A percentile compares a stretch with the other conserved stretches of the same genome.
Evolutionary conservation across 345 rosid genomes (phyloP).

Genomic region (Linum lewisii): DNA sequence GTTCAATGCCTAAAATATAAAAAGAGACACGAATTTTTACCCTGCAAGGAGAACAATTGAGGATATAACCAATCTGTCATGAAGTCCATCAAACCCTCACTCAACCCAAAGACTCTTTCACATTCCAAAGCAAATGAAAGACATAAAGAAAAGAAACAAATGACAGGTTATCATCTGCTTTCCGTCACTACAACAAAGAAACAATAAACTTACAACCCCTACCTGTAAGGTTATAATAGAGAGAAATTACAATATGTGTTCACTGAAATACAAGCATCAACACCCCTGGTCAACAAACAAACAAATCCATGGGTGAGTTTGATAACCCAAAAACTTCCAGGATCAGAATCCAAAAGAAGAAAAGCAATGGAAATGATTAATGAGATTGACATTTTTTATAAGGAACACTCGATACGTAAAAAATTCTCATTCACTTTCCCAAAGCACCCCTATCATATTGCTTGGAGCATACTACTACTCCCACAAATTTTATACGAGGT

Average conservation of each 20-base stretch:
- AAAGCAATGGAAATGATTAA: conserved; percentile 25
- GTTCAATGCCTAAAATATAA: too few relatives aligned
- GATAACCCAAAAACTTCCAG: conserved; percentile 7
- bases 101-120: background rate
- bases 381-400: conserved; percentile 56
- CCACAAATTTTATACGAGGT: too few relatives aligned
- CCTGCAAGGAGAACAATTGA: conserved; percentile 37
- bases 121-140: background rate
- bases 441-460: too few relatives aligned
- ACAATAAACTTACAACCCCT: conserved; percentile 5
- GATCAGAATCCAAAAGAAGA: conserved; percentile 12
- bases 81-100: background rate
- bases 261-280: conserved; percentile 53
- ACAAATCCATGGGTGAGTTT: conserved; percentile 23
- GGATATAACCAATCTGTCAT: conserved; percentile 8
- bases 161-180: background rate
- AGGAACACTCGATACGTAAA: too few relatives aligned
- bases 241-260: conserved; percentile 45
- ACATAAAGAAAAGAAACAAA: conserved; percentile 10
- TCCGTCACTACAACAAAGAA: conserved; percentile 2
- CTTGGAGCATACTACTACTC: too few relatives aligned
- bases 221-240: conserved; percentile 74
- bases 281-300: conserved; percentile 53
- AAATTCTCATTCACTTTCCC: too few relatives aligned
- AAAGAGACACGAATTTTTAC: too few relatives aligned